Percentiles rank a stretch among this genome's conserved stretches.
Evolutionary conservation across 768 basidiomycete genomes (phyloP).

Genomic region (Coprinellus aureogranulatus): DNA sequence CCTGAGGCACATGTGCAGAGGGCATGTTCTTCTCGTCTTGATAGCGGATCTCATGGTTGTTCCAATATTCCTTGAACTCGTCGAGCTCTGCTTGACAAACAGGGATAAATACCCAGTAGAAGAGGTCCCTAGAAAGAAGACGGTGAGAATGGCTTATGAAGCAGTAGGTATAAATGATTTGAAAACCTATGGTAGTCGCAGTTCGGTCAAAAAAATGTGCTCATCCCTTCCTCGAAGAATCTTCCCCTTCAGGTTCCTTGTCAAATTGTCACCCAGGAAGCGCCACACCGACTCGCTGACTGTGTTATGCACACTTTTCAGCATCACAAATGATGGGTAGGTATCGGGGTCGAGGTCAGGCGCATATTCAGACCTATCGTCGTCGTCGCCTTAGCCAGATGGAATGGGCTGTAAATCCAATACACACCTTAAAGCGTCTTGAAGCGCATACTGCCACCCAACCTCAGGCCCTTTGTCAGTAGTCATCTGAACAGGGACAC

Average conservation of each 20-base stretch:
- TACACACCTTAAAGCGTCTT: slow-evolving; percentile 14
- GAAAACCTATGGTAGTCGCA: slow-evolving; percentile 16
- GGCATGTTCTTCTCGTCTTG: slow-evolving; percentile 26
- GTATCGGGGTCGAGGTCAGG: slow-evolving; percentile 19
- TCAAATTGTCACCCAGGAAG: slow-evolving; percentile 21
- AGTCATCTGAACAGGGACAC: slow-evolving; percentile 24
- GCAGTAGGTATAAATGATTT: not conserved
- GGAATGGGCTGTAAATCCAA: not conserved
- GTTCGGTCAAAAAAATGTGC: slow-evolving; percentile 16
- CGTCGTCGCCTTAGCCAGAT: not conserved
- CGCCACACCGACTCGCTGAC: slow-evolving; percentile 30
- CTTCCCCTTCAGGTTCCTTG: slow-evolving; percentile 14
- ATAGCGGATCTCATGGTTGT: slow-evolving; percentile 22
- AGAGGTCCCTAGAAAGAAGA: slow-evolving; percentile 19
- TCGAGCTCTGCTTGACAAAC: slow-evolving; percentile 28
- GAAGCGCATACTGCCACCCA: slow-evolving; percentile 21
- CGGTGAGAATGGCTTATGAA: not conserved
- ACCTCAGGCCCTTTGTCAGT: slow-evolving; percentile 30
- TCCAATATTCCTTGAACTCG: slow-evolving; percentile 28
- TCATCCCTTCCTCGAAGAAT: slow-evolving; percentile 21
- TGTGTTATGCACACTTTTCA: slow-evolving; percentile 29
- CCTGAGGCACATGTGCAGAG: slow-evolving; percentile 26
- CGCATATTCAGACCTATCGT: slow-evolving; percentile 17
- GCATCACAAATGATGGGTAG: slow-evolving; percentile 13
- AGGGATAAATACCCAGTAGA: slow-evolving; percentile 32